Conservation (phyloP, 2,329 filamentous ascomycete genomes). For the Celoporthe dispersa region DNA sequence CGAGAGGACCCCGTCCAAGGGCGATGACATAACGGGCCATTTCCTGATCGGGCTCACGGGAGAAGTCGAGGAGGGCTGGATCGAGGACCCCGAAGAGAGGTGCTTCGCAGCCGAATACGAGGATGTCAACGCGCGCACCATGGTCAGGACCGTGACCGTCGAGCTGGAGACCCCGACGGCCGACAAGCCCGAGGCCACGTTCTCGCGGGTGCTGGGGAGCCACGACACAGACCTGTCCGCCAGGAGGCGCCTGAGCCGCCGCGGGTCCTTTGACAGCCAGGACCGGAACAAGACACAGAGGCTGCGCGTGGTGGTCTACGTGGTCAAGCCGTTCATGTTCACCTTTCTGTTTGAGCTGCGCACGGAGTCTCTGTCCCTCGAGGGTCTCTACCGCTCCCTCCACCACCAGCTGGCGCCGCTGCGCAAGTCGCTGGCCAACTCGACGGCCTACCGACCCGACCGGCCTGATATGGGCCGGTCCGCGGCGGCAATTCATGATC, state of each 20-base stretch:
- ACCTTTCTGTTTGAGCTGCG: conserved; percentile 71
- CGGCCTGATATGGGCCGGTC: conserved; percentile 46
- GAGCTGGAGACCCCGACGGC: conserved; percentile 56
- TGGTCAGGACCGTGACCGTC: conserved; percentile 69
- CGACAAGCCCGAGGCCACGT: conserved; percentile 48
- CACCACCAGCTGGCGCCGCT: conserved; percentile 65
- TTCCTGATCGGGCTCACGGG: conserved; percentile 74
- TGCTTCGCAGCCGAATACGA: conserved; percentile 34
- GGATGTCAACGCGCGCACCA: conserved; percentile 57
- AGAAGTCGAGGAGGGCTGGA: conserved; percentile 56
- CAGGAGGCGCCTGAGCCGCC: conserved; percentile 18
- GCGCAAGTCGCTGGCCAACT: conserved; percentile 58
- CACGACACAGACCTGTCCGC: conserved; percentile 38
- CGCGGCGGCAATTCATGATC: conserved; percentile 58
- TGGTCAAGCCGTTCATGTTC: conserved; percentile 77
- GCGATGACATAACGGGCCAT: conserved; percentile 42
- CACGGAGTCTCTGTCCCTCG: conserved; percentile 61
- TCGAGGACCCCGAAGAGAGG: conserved; percentile 39
- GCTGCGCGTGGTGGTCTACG: conserved; percentile 73
- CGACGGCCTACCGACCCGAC: conserved; percentile 61
- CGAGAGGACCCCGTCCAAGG: conserved; percentile 17
- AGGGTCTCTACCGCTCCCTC: conserved; percentile 61
- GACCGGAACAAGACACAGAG: conserved; percentile 59
- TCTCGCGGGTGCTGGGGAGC: conserved; percentile 51
- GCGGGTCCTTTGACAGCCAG: conserved; percentile 47